These are phyloP conservation scores for Omphalotus guepiniiformis DNA, from an alignment of 768 basidiomycete genomes.

Conservation along the genomic window DNA sequence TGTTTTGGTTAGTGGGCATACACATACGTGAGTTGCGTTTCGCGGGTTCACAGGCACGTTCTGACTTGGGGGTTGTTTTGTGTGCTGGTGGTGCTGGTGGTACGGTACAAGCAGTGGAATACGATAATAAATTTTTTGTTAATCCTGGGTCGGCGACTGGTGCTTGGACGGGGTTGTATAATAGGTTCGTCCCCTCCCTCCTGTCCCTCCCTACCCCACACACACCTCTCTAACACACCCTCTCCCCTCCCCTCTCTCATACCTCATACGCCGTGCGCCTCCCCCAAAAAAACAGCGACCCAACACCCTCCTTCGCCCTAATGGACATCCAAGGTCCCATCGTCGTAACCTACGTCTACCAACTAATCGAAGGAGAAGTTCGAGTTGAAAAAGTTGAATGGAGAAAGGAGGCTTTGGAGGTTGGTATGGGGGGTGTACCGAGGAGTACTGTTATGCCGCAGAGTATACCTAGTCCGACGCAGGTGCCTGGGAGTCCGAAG, in stretches of 20 bases:
- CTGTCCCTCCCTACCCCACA: not conserved
- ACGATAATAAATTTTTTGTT: conserved; percentile 88
- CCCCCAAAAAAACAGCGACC: conserved; percentile 43
- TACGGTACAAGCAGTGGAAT: conserved; percentile 93
- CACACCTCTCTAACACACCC: not conserved
- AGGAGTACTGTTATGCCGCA: conserved; percentile 46
- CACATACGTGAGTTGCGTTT: conserved; percentile 79
- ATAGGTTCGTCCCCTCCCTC: conserved; percentile 39
- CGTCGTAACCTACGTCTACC: conserved; percentile 96
- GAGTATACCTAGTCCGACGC: conserved; percentile 42
- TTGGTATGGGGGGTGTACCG: conserved; percentile 29
- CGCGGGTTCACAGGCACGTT: not conserved
- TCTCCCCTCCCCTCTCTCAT: not conserved
- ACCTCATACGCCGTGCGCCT: not conserved
- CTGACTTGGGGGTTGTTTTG: too few species aligned
- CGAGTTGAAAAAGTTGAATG: conserved; percentile 91
- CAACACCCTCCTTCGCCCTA: conserved; percentile 90
- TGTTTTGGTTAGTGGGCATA: conserved; percentile 89
- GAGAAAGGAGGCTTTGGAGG: conserved; percentile 52
- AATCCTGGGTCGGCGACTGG: conserved; percentile 96
- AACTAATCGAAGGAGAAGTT: conserved; percentile 90
- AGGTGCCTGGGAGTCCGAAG: conserved; percentile 13
- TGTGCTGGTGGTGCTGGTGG: too few species aligned
- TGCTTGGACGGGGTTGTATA: conserved; percentile 81
- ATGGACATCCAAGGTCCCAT: conserved; percentile 98